These are phyloP conservation scores for Penicillium brasilianum DNA, from an alignment of 2,329 filamentous ascomycete species.

Conservation along the genomic window DNA sequence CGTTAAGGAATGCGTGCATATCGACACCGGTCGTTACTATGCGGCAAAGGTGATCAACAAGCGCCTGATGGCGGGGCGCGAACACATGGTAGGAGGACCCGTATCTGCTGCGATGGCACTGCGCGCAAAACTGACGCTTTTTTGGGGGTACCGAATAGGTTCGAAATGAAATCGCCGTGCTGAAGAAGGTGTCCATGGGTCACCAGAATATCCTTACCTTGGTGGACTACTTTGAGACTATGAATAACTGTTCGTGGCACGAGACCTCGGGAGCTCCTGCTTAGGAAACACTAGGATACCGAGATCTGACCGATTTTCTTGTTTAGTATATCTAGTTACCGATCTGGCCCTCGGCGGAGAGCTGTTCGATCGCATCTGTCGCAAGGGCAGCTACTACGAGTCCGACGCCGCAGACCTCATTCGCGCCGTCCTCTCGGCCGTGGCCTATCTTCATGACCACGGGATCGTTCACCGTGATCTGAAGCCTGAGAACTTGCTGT, in stretches of 20 bases:
- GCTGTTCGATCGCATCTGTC: slow-evolving; percentile 97
- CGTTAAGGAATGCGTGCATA: slow-evolving; percentile 98
- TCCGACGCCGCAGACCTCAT: slow-evolving; percentile 95
- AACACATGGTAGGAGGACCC: slow-evolving; percentile 81
- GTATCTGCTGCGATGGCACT: neutral
- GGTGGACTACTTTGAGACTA: slow-evolving; percentile 99
- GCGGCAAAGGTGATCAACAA: slow-evolving; percentile 99
- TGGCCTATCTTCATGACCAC: slow-evolving; percentile 97
- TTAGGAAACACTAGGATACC: neutral
- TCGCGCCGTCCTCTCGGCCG: slow-evolving; percentile 91
- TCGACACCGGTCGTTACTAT: slow-evolving; percentile 97
- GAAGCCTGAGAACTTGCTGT: slow-evolving; percentile 96
- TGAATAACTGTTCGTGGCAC: slow-evolving; percentile 80
- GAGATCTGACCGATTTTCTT: neutral
- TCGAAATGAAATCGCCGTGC: slow-evolving; percentile 94
- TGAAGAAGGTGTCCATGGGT: slow-evolving; percentile 98
- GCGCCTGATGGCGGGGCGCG: slow-evolving; percentile 91
- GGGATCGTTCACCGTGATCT: slow-evolving; percentile 97
- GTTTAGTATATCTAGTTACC: slow-evolving; percentile 85
- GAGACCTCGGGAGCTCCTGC: neutral
- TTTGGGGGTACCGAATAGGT: slow-evolving; percentile 60
- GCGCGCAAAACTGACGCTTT: slow-evolving; percentile 15
- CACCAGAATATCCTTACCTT: slow-evolving; percentile 97
- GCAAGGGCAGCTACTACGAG: slow-evolving; percentile 98
- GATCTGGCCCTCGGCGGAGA: slow-evolving; percentile 95